Base-by-base conservation (phyloP, 345 rosid genomes). In the Eucalyptus tenuipes region DNA sequence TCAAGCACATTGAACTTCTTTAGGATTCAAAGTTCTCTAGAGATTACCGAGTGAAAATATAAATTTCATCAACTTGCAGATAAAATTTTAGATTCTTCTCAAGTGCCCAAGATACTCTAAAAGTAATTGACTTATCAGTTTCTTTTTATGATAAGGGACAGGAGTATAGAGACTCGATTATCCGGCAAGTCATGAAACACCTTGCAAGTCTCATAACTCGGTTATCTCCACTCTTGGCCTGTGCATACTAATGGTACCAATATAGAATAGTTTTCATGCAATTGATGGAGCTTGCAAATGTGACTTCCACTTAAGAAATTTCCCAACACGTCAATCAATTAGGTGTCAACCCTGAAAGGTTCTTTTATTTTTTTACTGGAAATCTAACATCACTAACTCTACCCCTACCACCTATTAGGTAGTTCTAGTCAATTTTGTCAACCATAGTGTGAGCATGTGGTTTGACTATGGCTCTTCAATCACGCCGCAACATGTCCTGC, bases 51-150 rank as follows among this genome's bases (percentile, higher is more conserved):
- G 75, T n/a, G 37, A 64, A 64, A 2, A n/a, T n/a, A 64, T 64
- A 0, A 27, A 61, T 29, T 61, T 29, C 33, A 61, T 29, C 68
- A 13, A 61, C 8, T 31, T n/a, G 20, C 7, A n/a, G 22, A 64
- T 15, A 7, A 7, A n/a, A n/a, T n/a, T 64, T 64, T 13, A 64
- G 4, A 61, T 61, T 27, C 4, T 27, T 29, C 68, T 53, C 5
- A 3, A n/a, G 0, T n/a, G 75, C 5, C 10, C 13, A 27, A 1
- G 4, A 61, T 27, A 29, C 16, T 13, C 3, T 3, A 27, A 61
- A 10, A 29, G 31, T n/a, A 16, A 7, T n/a, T n/a, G 10, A n/a
- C 40, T 64, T 31, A 33, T 3, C 20, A n/a, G 0, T n/a, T 0
- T 64, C 40, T n/a, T 64, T 64, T 64, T 7, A n/a, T n/a, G 75